Evolutionary conservation across 768 basidiomycete genomes (phyloP), one percentile per base, ranked within the genome.

Genomic region (Chalciporus chontae): DNA sequence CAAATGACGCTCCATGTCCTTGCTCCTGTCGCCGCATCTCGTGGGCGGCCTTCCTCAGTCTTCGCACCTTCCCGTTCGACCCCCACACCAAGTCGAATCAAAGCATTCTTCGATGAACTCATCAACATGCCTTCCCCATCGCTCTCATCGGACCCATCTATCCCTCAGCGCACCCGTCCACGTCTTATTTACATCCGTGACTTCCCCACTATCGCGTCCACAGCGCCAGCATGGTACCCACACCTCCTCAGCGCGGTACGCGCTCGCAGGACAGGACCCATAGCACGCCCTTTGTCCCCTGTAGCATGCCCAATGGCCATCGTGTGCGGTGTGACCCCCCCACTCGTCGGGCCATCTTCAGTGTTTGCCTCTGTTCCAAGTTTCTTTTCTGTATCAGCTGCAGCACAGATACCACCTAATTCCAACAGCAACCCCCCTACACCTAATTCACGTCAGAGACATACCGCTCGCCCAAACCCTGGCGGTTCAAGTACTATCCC

Each of bases 121-220:
- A 72, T 94, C 55, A 90, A 92, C 58, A 64, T 81, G n/a, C 71
- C 74, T 14, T 65, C 73, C 4, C 53, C 69, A 26, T 50, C 57
- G 10, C 32, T 32, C 34, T 53, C 68, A 40, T 53, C 61, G 40
- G 70, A 62, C 9, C 47, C 50, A 18, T 54, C 55, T n/a, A 66
- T 63, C 7, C 55, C 62, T 54, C 60, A 53, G 43, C 47, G 21
- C 23, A 47, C 52, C 19, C 69, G 74, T 48, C 88, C 89, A 5
- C 84, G 93, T 11, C 75, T 96, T 9, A 76, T 96, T 48, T 91
- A 93, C 59, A 73, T 95, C 40, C 85, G 90, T 46, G 89, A 94
- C 63, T 90, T 87, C 57, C 77, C 81, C 3, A 87, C 83, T 0
- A 78, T 95, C 42, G 81, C 89, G 0, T 66, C 84, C 3, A 80